Evolutionary conservation across 148 eudicot species (phyloP).

Genomic region (Fagopyrum esculentum): DNA sequence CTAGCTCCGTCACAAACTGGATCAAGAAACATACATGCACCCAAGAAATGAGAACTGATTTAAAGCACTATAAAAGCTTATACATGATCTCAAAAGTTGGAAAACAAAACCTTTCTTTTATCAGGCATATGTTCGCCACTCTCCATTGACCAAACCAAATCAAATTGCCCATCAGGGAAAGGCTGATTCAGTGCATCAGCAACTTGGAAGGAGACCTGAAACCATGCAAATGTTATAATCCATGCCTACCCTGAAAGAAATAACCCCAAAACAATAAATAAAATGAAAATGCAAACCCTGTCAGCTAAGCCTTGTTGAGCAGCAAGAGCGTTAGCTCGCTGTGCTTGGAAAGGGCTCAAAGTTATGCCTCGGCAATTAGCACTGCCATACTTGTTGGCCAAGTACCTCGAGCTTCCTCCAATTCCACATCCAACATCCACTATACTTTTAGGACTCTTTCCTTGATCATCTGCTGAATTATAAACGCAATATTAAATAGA

Average conservation of each 20-base stretch:
- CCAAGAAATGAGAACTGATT: background rate
- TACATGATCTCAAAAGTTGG: background rate
- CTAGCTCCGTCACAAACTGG: constrained; percentile 77
- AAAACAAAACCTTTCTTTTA: constrained; percentile 54
- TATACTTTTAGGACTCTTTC: constrained; percentile 34
- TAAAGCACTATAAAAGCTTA: background rate
- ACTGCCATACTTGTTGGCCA: constrained; percentile 63
- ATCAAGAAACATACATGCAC: constrained; percentile 6
- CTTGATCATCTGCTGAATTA: constrained; percentile 4
- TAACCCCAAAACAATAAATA: background rate
- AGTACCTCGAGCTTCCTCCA: constrained; percentile 84
- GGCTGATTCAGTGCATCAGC: constrained; percentile 95
- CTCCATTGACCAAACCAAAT: constrained; percentile 99
- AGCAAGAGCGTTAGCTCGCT: constrained; percentile 87
- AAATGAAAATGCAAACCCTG: constrained; percentile 30
- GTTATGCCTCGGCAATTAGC: constrained; percentile 66
- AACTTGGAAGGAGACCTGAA: constrained; percentile 81
- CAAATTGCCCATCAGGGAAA: constrained; percentile 80
- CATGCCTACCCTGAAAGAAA: background rate
- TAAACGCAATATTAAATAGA: background rate
- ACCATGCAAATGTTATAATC: background rate
- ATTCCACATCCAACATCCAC: constrained; percentile 95
- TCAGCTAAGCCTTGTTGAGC: constrained; percentile 62
- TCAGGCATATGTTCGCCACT: constrained; percentile 99
- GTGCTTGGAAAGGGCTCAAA: constrained; percentile 75